Evolutionary conservation across 2,329 filamentous ascomycete genomes (phyloP).

Genomic region (Phaeosphaeriaceae sp.): DNA sequence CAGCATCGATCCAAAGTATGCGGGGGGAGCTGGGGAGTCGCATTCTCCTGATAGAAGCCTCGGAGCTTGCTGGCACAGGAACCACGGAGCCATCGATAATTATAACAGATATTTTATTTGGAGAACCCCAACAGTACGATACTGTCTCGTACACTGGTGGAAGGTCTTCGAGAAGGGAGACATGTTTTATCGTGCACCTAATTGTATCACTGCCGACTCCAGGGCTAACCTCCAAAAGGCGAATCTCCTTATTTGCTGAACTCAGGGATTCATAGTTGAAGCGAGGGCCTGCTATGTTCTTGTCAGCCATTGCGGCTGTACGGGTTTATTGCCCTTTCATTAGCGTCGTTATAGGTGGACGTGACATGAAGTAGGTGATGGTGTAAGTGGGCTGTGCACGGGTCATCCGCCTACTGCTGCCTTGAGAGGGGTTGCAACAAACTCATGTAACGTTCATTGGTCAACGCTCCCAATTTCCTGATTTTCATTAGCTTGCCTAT

Average conservation of each 20-base stretch:
- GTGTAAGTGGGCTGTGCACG: too few species aligned
- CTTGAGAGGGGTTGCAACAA: too few species aligned
- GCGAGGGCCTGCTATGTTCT: too few species aligned
- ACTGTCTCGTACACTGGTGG: not conserved
- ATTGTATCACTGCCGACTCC: not conserved
- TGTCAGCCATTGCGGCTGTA: too few species aligned
- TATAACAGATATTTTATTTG: not conserved
- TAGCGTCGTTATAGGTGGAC: too few species aligned
- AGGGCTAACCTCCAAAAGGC: not conserved
- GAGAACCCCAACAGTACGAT: conserved; percentile 2
- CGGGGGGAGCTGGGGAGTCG: not conserved
- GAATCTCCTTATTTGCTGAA: not conserved
- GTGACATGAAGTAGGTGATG: too few species aligned
- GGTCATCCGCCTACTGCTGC: too few species aligned
- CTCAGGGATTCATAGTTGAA: not conserved
- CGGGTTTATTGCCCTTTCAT: too few species aligned
- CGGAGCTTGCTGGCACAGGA: not conserved
- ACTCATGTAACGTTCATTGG: too few species aligned
- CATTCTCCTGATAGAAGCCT: not conserved
- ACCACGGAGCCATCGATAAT: not conserved
- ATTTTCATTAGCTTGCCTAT: too few species aligned
- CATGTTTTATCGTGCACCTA: not conserved
- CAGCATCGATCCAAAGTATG: conserved; percentile 1
- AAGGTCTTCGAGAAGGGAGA: not conserved
- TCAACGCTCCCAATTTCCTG: too few species aligned